phyloP scores from a whole-genome alignment of 805 yeast species.

The Ogataea henricii region DNA sequence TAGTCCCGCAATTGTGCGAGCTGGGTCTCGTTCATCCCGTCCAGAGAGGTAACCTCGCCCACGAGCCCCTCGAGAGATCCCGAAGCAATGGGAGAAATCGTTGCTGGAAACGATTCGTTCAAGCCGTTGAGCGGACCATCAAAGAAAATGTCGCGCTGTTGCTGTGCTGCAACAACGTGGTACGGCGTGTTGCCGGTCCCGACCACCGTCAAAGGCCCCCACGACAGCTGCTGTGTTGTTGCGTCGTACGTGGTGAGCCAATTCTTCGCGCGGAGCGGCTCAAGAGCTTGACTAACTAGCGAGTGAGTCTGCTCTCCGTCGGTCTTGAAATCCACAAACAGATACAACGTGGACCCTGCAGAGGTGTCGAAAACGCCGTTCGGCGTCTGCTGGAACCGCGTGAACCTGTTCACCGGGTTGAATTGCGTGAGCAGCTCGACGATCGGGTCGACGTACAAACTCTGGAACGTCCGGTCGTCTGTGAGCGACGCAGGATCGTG shows the following conservation, averaged over 20 bases:
- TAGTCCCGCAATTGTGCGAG: conserved; percentile 26
- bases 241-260: conserved; percentile 54
- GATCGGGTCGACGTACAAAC: conserved; percentile 57
- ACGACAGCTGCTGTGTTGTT: conserved; percentile 32
- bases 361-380: conserved; percentile 41
- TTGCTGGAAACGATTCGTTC: conserved; percentile 22
- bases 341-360: conserved; percentile 52
- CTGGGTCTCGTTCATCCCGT: conserved; percentile 41
- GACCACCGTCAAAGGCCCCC: conserved; percentile 62
- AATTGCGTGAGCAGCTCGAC: conserved; percentile 47
- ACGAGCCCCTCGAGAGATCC: conserved; percentile 29
- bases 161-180: conserved; percentile 33
- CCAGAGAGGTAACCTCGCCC: conserved; percentile 21
- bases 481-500: conserved; percentile 54
- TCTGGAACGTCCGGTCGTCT: conserved; percentile 46
- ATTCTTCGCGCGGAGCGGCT: conserved; percentile 47
- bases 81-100: conserved; percentile 40
- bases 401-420: conserved; percentile 39
- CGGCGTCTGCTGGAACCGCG: conserved; percentile 12
- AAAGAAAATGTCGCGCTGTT: conserved; percentile 42
- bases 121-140: conserved; percentile 52
- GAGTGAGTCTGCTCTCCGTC: conserved; percentile 54
- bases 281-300: conserved; percentile 45
- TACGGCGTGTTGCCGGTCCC: conserved; percentile 68
- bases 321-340: conserved; percentile 66